phyloP scores from a whole-genome alignment of 495 filamentous ascomycete species.

The Neurospora tetraspora region DNA sequence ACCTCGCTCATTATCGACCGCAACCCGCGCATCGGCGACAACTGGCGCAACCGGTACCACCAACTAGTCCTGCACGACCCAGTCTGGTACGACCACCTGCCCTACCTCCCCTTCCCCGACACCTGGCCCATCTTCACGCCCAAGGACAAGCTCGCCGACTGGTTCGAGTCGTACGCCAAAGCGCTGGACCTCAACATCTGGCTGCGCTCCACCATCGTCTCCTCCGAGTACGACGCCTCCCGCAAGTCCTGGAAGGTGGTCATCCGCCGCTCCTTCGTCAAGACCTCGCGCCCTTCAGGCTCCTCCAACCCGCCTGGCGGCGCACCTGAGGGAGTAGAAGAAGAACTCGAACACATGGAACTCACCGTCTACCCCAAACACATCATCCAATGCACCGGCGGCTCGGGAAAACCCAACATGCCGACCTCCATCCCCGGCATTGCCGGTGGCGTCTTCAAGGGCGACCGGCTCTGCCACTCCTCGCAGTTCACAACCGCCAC shows the following conservation, averaged over 20 bases:
- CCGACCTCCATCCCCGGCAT: slow-evolving; percentile 51
- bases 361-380: slow-evolving; percentile 31
- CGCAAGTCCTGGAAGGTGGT: slow-evolving; percentile 52
- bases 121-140: slow-evolving; percentile 65
- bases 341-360: not conserved
- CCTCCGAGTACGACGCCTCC: slow-evolving; percentile 42
- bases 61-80: slow-evolving; percentile 64
- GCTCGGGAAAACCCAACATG: slow-evolving; percentile 58
- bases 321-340: not conserved
- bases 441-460: slow-evolving; percentile 42
- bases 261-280: slow-evolving; percentile 42
- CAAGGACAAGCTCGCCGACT: slow-evolving; percentile 74
- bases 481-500: slow-evolving; percentile 55
- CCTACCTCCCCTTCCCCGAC: slow-evolving; percentile 59
- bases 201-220: slow-evolving; percentile 45
- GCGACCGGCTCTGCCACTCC: slow-evolving; percentile 55
- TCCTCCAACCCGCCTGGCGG: not conserved
- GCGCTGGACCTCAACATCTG: slow-evolving; percentile 72
- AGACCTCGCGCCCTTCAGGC: slow-evolving; percentile 50
- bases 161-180: slow-evolving; percentile 64
- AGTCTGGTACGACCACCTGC: slow-evolving; percentile 67
- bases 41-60: slow-evolving; percentile 62
- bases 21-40: slow-evolving; percentile 59
- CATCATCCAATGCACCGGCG: slow-evolving; percentile 62
- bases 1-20: slow-evolving; percentile 55